phyloP scores from a whole-genome alignment of 352 stramenopile genomes.

The Phytophthora colocasiae region DNA sequence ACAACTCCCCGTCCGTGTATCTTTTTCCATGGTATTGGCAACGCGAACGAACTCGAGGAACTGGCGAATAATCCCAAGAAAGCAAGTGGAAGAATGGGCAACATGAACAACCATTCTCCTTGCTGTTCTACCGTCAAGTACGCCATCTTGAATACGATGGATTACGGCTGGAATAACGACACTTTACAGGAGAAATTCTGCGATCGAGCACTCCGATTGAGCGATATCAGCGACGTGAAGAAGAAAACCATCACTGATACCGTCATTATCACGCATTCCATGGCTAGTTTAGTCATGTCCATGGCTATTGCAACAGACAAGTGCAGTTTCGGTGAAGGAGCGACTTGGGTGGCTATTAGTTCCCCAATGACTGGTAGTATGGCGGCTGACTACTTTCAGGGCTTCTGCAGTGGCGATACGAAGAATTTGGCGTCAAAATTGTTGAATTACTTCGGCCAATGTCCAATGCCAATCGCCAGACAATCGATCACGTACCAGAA shows the following conservation, averaged over 20 bases:
- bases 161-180: slow-evolving; percentile 25
- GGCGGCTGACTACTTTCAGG: slow-evolving; percentile 37
- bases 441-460: slow-evolving; percentile 40
- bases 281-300: slow-evolving; percentile 27
- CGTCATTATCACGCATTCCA: slow-evolving; percentile 28
- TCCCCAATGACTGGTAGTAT: slow-evolving; percentile 37
- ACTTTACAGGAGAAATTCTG: slow-evolving; percentile 29
- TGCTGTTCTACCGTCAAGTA: slow-evolving; percentile 34
- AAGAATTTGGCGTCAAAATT: slow-evolving; percentile 10
- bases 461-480: slow-evolving; percentile 28
- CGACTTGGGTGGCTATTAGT: slow-evolving; percentile 42
- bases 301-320: slow-evolving; percentile 28
- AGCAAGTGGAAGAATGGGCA: slow-evolving; percentile 20
- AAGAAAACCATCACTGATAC: slow-evolving; percentile 19
- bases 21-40: slow-evolving; percentile 31
- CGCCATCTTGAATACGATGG: slow-evolving; percentile 25
- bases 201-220: slow-evolving; percentile 24
- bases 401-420: slow-evolving; percentile 34
- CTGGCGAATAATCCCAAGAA: slow-evolving; percentile 26
- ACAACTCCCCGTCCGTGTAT: slow-evolving; percentile 28
- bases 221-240: slow-evolving; percentile 5
- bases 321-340: slow-evolving; percentile 26
- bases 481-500: slow-evolving; percentile 41
- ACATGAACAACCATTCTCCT: slow-evolving; percentile 25
- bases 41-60: slow-evolving; percentile 18